phyloP scores from a whole-genome alignment of 169 alveolate genomes.

The Eimeria sp. region DNA sequence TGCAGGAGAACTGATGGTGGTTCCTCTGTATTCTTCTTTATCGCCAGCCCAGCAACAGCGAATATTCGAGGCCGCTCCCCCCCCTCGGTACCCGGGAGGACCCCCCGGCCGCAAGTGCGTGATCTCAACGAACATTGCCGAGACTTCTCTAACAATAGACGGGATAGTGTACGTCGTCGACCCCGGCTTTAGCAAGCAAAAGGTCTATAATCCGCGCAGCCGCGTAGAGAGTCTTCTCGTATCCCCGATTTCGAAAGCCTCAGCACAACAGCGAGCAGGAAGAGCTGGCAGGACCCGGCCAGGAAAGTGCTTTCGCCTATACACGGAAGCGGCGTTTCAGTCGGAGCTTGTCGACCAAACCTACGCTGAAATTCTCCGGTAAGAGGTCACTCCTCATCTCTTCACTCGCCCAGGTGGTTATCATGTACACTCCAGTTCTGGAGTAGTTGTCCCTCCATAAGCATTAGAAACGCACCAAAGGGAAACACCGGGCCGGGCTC shows the following conservation, averaged over 20 bases:
- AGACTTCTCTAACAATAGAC: constrained; percentile 99
- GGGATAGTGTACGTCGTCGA: constrained; percentile 99
- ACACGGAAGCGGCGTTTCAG: constrained; percentile 97
- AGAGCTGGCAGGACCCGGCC: constrained; percentile 99
- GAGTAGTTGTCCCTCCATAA: too few relatives aligned
- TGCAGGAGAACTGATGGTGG: constrained; percentile 76
- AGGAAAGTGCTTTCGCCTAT: constrained; percentile 99
- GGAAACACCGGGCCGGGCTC: too few relatives aligned
- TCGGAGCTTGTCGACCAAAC: constrained; percentile 97
- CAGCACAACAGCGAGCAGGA: constrained; percentile 99
- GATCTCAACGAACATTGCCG: constrained; percentile 99
- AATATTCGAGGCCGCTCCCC: constrained; percentile 98
- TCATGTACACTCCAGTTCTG: too few relatives aligned
- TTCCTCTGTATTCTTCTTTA: constrained; percentile 96
- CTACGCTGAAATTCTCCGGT: constrained; percentile 97
- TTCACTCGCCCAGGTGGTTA: too few relatives aligned
- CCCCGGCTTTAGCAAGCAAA: constrained; percentile 99
- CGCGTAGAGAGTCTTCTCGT: constrained; percentile 98
- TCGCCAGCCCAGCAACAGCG: constrained; percentile 98
- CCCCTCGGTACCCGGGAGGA: constrained; percentile 94
- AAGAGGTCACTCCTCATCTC: neutral
- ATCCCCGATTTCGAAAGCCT: constrained; percentile 98
- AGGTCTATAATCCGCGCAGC: constrained; percentile 99
- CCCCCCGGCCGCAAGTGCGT: constrained; percentile 94
- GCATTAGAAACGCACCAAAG: too few relatives aligned